Percentiles rank a stretch among this genome's conserved stretches.
Evolutionary conservation across 2,329 filamentous ascomycete genomes (phyloP).

Genomic region (Penicillium sp.): DNA sequence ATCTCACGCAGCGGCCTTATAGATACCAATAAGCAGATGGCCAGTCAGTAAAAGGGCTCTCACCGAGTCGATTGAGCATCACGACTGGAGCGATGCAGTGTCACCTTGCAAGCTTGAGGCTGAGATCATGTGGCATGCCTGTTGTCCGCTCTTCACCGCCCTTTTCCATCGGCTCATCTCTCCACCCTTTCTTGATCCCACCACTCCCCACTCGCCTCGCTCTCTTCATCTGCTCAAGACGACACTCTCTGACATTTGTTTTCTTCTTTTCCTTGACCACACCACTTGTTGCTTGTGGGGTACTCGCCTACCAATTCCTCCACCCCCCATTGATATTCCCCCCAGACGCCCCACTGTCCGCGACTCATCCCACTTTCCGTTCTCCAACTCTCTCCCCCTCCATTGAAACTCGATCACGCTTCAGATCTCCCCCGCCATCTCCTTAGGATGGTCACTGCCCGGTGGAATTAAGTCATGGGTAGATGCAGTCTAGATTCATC

Average conservation of each 20-base stretch:
- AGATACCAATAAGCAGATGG: neutral
- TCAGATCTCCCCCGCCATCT: constrained; percentile 18
- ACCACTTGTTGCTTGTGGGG: constrained; percentile 19
- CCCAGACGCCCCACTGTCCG: constrained; percentile 27
- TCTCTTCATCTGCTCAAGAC: constrained; percentile 15
- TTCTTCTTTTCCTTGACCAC: constrained; percentile 17
- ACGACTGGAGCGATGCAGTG: constrained; percentile 15
- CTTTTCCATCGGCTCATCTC: constrained; percentile 26
- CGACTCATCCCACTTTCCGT: constrained; percentile 32
- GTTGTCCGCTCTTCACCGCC: constrained; percentile 32
- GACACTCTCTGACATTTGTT: constrained; percentile 7
- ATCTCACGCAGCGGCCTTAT: neutral
- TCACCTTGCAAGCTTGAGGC: constrained; percentile 22
- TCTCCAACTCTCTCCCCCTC: constrained; percentile 21
- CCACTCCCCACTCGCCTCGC: constrained; percentile 20
- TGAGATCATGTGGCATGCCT: constrained; percentile 32
- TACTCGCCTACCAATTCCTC: constrained; percentile 17
- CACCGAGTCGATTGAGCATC: constrained; percentile 10
- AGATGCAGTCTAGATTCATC: constrained; percentile 36
- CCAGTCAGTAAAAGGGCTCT: neutral
- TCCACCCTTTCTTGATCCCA: constrained; percentile 24
- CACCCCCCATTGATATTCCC: constrained; percentile 19
- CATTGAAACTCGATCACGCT: constrained; percentile 7
- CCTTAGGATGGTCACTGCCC: constrained; percentile 34
- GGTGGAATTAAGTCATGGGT: constrained; percentile 39